Conservation (phyloP, 2,329 filamentous ascomycete genomes). For the Zymoseptoria pseudotritici region DNA sequence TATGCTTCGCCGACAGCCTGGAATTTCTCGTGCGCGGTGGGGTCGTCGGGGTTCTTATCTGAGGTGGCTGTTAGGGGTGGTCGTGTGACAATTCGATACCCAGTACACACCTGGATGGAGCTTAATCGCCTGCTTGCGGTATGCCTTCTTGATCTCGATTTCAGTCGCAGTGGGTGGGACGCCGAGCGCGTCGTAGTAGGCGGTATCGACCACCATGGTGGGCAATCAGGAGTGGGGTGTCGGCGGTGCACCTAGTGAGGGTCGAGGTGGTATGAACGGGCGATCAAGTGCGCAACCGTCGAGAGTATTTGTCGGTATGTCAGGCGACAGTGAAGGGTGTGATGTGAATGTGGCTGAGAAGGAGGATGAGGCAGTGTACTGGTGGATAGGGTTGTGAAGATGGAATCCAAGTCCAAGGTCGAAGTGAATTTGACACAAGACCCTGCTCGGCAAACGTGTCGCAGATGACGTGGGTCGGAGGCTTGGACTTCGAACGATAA, state of each 20-base stretch:
- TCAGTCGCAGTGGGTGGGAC: conserved; percentile 74
- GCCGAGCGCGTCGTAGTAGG: conserved; percentile 81
- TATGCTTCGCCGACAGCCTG: conserved; percentile 71
- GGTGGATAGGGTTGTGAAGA: not conserved
- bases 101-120: conserved; percentile 60
- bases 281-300: not conserved
- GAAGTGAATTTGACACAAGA: not conserved
- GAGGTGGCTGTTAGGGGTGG: conserved; percentile 1
- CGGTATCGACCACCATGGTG: conserved; percentile 85
- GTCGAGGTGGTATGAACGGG: not conserved
- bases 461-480: not conserved
- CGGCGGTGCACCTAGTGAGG: not conserved
- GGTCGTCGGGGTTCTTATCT: conserved; percentile 98
- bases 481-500: not conserved
- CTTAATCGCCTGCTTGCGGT: conserved; percentile 83
- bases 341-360: not conserved
- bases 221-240: not conserved
- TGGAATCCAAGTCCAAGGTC: not conserved
- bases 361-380: not conserved
- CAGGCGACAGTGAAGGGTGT: not conserved
- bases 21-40: conserved; percentile 87
- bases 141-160: conserved; percentile 96
- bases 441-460: not conserved
- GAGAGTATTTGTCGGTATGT: not conserved
- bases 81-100: not conserved